These are phyloP conservation scores for Fusarium setosum DNA, from an alignment of 2,329 filamentous ascomycete genomes.

Conservation along the genomic window DNA sequence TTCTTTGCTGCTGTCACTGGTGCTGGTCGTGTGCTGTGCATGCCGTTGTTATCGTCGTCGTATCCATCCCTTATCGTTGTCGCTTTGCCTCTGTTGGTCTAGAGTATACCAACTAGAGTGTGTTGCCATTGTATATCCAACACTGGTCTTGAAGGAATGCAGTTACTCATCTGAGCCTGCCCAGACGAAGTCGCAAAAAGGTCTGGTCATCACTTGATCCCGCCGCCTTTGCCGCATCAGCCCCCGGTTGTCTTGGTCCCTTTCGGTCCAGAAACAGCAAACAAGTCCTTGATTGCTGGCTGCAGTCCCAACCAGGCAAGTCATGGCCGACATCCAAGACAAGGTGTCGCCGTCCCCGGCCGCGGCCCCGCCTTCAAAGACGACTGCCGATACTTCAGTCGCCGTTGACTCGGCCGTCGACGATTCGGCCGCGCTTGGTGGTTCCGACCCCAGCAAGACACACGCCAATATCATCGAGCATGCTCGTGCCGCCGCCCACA, in stretches of 20 bases:
- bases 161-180: neutral
- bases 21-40: constrained; percentile 3
- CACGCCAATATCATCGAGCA: constrained; percentile 48
- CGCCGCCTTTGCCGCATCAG: neutral
- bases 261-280: neutral
- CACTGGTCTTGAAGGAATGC: too few relatives aligned
- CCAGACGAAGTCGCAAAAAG: neutral
- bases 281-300: neutral
- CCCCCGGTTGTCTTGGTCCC: neutral
- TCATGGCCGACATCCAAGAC: constrained; percentile 31
- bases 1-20: constrained; percentile 23
- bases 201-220: neutral
- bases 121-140: neutral
- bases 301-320: constrained; percentile 12
- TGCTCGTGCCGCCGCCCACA: constrained; percentile 62
- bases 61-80: constrained; percentile 7
- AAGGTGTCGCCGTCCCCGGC: constrained; percentile 26
- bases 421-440: constrained; percentile 1
- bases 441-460: constrained; percentile 37
- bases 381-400: constrained; percentile 28
- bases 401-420: constrained; percentile 24
- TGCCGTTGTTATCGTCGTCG: neutral
- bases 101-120: neutral
- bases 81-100: neutral
- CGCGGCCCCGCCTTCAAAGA: constrained; percentile 28